Base-by-base conservation (phyloP, 768 basidiomycete species). In the Chiua virens region DNA sequence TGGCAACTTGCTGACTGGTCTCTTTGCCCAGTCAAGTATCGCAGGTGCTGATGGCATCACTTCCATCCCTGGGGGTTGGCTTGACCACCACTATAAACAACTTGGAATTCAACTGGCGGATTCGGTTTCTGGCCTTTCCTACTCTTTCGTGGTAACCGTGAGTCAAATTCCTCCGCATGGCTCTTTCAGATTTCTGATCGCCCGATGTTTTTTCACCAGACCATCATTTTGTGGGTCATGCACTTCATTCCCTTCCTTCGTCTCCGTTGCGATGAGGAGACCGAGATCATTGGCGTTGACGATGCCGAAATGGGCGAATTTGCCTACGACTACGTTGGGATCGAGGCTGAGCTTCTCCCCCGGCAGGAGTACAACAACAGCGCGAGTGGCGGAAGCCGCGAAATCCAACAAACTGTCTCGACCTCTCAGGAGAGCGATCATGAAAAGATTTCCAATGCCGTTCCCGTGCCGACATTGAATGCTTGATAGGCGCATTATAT, bases 301-400 rank as follows among this genome's bases (percentile, higher is more conserved):
- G 89, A 92, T 61, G 78, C 83, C 2, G 87, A 94, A 73, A 85
- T 92, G 79, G 93, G 92, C 56, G 92, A 95, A 72, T 92, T 83
- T 55, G 86, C 89, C 2, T 92, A 91, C 60, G 89, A 93, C 69
- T 93, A 90, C 55, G 89, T 92, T 28, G 87, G 85, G 11, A 66
- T 90, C 44, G 89, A 90, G 36, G 63, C 72, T 8, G 79, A 80
- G 56, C 66, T 81, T 21, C 49, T 64, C 1, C 66, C 66, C 2
- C 63, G 62, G 27, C 62, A 65, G 52, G 64, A 67, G 45, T 68
- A 70, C 59, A 61, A 66, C 42, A 22, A 61, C 60, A 23, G 40
- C 22, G 60, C 67, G 8, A 50, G 59, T 0, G 55, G 61, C 17
- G 72, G 73, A n/a, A 64, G 53, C 14, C 67, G 71, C 36, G 74